Evolutionary conservation across 192 early-diverging fungal species (phyloP), one percentile per base, ranked within the genome.

Genomic region (Diversispora eburnea): DNA sequence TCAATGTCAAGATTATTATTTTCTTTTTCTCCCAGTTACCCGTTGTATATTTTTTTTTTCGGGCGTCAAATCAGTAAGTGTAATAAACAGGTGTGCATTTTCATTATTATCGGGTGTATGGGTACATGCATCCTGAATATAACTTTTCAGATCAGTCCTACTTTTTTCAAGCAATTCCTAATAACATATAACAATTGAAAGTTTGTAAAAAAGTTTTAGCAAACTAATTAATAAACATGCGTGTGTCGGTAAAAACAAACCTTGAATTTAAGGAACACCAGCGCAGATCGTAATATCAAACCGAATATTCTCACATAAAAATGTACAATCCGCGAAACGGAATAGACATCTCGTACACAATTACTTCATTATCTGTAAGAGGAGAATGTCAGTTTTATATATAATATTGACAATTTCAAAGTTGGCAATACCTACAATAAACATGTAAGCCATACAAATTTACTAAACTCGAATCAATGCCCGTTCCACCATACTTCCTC

Each of bases 381-480:
- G 10, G 25, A 49, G 48, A 13, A 52, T 52, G 51, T 52, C 10
- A 52, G 9, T 52, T 52, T 10, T 52, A 12, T 52, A 12, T 52
- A 52, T 0, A 52, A 10, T 52, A 10, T 52, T 52, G 15, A 47
- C 41, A 46, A 47, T 19, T 19, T 66, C 64, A 3, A 66, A 46
- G 17, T 66, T 66, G 43, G 43, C 5, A 48, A 67, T 67, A 67
- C 66, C 49, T 67, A 52, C 66, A 10, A 51, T 67, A 67, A 67
- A 67, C 20, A 3, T 67, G 48, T 52, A 67, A 3, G 0, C 48
- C 20, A 15, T 67, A 67, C 8, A 67, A 25, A 25, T 39, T 67
- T 33, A 67, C 3, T 39, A 48, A 67, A 5, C 3, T 67, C 9
- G 25, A 67, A 12, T 51, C 49, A 0, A 25, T 25, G 3, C 51